Evolutionary conservation across 345 rosid genomes (phyloP), one percentile per base, ranked within the genome.

Genomic region (Salix arbutifolia): DNA sequence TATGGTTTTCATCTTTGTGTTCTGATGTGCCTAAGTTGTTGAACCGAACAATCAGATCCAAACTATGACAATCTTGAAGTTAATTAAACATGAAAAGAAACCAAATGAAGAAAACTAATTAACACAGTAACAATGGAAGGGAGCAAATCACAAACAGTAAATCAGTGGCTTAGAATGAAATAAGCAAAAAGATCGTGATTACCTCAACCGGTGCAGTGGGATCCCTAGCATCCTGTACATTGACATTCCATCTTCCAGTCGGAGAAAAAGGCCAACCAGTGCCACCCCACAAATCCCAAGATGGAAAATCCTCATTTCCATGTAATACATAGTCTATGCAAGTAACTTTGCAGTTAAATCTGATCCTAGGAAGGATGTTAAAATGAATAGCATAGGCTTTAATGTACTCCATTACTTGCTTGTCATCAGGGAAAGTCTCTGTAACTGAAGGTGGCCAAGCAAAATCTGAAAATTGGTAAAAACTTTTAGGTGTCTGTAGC

Each of bases 391-490:
- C 86, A 25, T 85, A 88, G 38, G 81, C 74, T 53, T 70, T 62
- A 33, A 80, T 48, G 76, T 84, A 85, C 19, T 80, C 84, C 81
- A 74, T 33, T 23, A 85, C 86, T 71, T 77, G 76, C 18, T 53
- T 58, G 69, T 88, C 88, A 40, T 75, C 77, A 4, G 87, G 87
- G 70, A 80, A 83, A 1, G 64, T 75, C 60, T 82, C 86, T 11
- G 8, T 73, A 13, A 79, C 83, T 0, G 76, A 65, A 71, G 35
- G 19, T 0, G 86, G 88, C 90, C 90, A 88, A 0, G 80, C 62
- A 64, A 80, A 85, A 77, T 87, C 88, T 1, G 87, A 82, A 70
- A 87, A 87, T 74, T 80, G 82, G 74, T 85, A 85, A 33, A 73
- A 75, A 11, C 46, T 61, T 80, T 80, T 82, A 48, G 86, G 86